Evolutionary conservation across 1,284 basidiomycete species (phyloP).

Genomic region (Moniliella sp.): DNA sequence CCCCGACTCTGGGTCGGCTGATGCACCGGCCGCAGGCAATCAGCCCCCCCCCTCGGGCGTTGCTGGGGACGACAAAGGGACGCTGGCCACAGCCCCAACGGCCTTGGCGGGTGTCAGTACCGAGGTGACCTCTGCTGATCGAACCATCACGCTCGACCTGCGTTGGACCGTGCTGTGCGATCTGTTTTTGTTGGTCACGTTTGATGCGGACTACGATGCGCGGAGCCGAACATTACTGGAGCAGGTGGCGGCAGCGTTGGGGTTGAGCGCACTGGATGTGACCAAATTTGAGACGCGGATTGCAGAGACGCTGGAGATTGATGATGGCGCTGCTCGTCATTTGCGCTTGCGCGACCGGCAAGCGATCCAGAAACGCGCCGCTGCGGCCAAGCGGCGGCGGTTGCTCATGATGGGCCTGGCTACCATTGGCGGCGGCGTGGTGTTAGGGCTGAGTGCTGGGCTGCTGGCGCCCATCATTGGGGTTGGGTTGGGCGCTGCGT

Average conservation of each 20-base stretch:
- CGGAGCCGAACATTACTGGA: slow-evolving; percentile 29
- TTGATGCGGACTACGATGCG: slow-evolving; percentile 30
- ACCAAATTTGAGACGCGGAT: slow-evolving; percentile 33
- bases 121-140: slow-evolving; percentile 18
- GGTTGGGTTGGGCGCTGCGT: slow-evolving; percentile 26
- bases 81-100: too few relatives aligned
- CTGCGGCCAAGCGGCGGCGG: slow-evolving; percentile 17
- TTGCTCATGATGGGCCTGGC: slow-evolving; percentile 32
- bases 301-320: slow-evolving; percentile 29
- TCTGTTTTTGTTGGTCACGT: slow-evolving; percentile 30
- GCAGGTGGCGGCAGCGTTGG: slow-evolving; percentile 19
- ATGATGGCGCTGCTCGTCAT: slow-evolving; percentile 26
- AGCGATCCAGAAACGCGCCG: slow-evolving; percentile 12
- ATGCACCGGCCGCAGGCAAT: too few relatives aligned
- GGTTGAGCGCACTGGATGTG: slow-evolving; percentile 30
- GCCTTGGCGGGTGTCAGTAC: slow-evolving; percentile 28
- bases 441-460: slow-evolving; percentile 30
- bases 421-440: slow-evolving; percentile 29
- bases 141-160: slow-evolving; percentile 29
- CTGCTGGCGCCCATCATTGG: slow-evolving; percentile 29
- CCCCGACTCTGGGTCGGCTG: too few relatives aligned
- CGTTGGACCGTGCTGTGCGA: slow-evolving; percentile 33
- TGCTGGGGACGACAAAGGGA: too few relatives aligned
- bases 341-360: slow-evolving; percentile 14
- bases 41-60: too few relatives aligned